Base-by-base conservation (phyloP, 805 yeast species). In the Metschnikowia dekortorum region DNA sequence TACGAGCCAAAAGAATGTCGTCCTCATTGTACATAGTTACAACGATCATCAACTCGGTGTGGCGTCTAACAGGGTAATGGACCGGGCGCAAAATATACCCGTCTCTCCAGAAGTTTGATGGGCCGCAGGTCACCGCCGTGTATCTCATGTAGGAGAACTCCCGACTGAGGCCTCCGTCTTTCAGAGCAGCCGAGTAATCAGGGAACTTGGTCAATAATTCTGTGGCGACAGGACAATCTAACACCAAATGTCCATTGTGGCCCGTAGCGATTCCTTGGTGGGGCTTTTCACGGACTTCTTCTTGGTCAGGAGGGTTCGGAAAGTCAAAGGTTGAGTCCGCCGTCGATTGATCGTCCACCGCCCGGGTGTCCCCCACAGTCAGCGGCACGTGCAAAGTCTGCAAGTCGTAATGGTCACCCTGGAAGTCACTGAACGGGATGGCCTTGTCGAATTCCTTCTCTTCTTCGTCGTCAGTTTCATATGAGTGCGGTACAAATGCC, bases 161-260 rank as follows among this genome's bases (percentile, higher is more conserved):
- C 60, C 78, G 61, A n/a, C 71, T 64, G 49, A 73, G 64, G 1
- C 76, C 77, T 4, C 74, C 75, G 51, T 70, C 75, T 39, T 65
- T 66, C 14, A 57, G 60, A 7, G 51, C 62, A 2, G 66, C 57
- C 26, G 62, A 58, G 50, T 70, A 73, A 53, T 71, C 76, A 10
- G 74, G 75, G 51, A 71, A 73, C 51, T 72, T 73, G 14, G 70
- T 43, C 39, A 86, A 69, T 46, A 89, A 74, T 44, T 81, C 77
- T 31, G 81, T 79, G n/a, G 95, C 83, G 1, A 89, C 91, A 9
- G 96, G 96, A 62, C 96, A 89, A 67, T 89, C 96, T 52, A 89
- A 76, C 33, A 89, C 88, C 63, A 89, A 78, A 62, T 89, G 89
- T 49, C 96, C 96, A 50, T 74, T 69, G 50, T 66, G 64, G 33